Base-by-base conservation (phyloP, 192 early-diverging fungal species). In the Umbelopsis isabellina region DNA sequence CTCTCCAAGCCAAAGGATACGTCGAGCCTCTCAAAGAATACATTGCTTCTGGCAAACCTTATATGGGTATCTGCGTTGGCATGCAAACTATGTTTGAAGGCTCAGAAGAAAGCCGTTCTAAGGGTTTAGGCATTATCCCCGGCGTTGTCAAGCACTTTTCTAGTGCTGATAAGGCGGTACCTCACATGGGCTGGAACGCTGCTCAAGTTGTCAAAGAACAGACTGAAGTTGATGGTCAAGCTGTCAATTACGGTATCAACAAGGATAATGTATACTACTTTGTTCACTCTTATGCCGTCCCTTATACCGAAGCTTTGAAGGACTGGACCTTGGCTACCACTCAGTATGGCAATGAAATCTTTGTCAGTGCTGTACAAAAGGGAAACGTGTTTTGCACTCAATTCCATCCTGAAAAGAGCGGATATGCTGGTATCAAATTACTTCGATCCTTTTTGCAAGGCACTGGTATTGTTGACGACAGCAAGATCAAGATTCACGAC, bases 341-440 rank as follows among this genome's bases (percentile, higher is more conserved):
- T 0, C 91, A 91, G 52, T 99, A 99, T 74, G 91, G 92, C 13
- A 86, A 93, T 71, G 89, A 99, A 79, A 76, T 84, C 1, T 94
- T 98, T 80, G 86, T 98, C 27, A 91, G 92, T 51, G 81, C 91
- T 15, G 86, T 97, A 16, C 89, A 91, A 80, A 83, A 83, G 52
- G 89, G 88, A 50, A 97, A 95, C 75, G 84, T 98, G 35, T 96
- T 98, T 88, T 93, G 94, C 33, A 98, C 97, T 6, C 98, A 99
- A 81, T 99, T 99, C 83, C 98, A 99, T 74, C 98, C 98, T 8
- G 98, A 99, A 79, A 99, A 99, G 83, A 93, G 90, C 52, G 98
- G 98, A 4, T 85, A 81, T 30, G 92, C 97, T 2, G 98, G 98
- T 16, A 75, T 98, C 30, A 86, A 84, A 41, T 79, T 96, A 23